Base-by-base conservation (phyloP, 2,329 filamentous ascomycete genomes). In the Colletotrichum sansevieriae region DNA sequence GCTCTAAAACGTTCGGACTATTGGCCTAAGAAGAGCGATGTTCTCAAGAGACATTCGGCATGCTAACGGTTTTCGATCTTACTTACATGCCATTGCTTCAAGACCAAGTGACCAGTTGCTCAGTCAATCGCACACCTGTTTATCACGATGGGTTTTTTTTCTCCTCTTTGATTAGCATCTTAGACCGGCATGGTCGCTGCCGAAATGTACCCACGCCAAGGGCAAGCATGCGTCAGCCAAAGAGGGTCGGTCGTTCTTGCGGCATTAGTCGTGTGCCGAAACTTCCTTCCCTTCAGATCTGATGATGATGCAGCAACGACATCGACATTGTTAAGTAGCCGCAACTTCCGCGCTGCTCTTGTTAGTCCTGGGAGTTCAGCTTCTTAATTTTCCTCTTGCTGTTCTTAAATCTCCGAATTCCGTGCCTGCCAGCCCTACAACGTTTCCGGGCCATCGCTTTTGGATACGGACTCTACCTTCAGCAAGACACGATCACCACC, bases 211-310 rank as follows among this genome's bases (percentile, higher is more conserved):
- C 66, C 66, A 66, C 63, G 66, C 66, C 66, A 66, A 69, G 62
- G 62, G 66, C 62, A 61, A 41, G 62, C 62, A 69, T 43, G 62
- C 66, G 66, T 69, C 66, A 69, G 66, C 62, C 66, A 61, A 66
- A 69, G 56, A 69, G 66, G 66, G 66, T 61, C 66, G 66, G 66
- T 61, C 66, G 35, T 33, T 51, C 33, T 58, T 43, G 56, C 55
- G 39, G 47, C 66, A 69, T 69, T 69, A 66, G 37, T 61, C 62
- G 66, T 65, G 63, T 46, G 20, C 49, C 60, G 54, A 57, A 49
- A 68, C 63, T 61, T 58, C 59, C 51, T 46, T 56, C 41, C 55
- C 47, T 25, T 61, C 33, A 33, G 55, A 43, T 49, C 49, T 55
- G 52, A 55, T 47, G 46, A 47, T 46, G 11, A 55, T 56, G 41